Base-by-base conservation (phyloP, 2,329 filamentous ascomycete species). In the Zasmidium cellare region DNA sequence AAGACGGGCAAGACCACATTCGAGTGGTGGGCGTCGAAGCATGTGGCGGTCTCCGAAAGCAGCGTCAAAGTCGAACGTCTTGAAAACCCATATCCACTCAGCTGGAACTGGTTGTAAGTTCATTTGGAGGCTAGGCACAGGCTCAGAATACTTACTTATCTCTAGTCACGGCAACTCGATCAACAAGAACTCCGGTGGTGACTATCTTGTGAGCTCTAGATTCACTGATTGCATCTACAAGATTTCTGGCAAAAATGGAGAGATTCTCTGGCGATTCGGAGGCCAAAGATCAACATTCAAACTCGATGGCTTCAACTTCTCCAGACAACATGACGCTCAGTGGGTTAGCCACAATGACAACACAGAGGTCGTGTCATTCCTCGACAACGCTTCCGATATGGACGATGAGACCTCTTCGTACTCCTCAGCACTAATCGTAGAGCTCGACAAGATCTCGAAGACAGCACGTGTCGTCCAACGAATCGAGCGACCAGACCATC, bases 121-220 rank as follows among this genome's bases (percentile, higher is more conserved):
- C 35, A 41, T 5, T 14, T 9, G 35, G n/a, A n/a, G n/a, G n/a
- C n/a, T n/a, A n/a, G n/a, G n/a, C 12, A 41, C n/a, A 14, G 6
- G 7, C 7, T 41, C 7, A 14, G 35, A 3, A 9, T 14, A 41
- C 35, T 41, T 6, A 41, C 35, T 7, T n/a, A 41, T 41, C 35
- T 16, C 12, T 18, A 41, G 35, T 28, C 75, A 77, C 49, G 65
- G 73, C 48, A 77, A 76, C 56, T 69, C 73, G 1, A 66, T 76
- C 25, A 74, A 76, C 54, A 75, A 72, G 55, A 72, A 72, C 51
- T 61, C 53, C 5, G 62, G 67, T 16, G 75, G 75, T 5, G 72
- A 77, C 54, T 76, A 72, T 46, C 52, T 77, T 35, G 65, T 76
- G 12, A 76, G 75, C 0, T 67, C 70, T 28, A 72, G 75, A 3